Base-by-base conservation (phyloP, 371 early-diverging fungal species). In the Rhizomucor pusillus region DNA sequence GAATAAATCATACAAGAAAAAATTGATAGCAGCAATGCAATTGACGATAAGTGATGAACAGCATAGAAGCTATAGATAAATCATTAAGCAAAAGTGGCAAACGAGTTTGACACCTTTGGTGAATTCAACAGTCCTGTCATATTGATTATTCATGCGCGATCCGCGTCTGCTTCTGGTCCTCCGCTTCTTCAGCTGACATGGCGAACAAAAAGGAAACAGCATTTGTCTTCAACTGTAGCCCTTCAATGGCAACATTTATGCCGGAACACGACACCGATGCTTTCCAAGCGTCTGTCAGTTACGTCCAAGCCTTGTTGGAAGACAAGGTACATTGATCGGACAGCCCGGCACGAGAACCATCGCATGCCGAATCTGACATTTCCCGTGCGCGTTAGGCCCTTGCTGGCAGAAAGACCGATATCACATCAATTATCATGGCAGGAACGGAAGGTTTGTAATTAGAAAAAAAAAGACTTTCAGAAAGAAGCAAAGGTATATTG, bases 151-250 rank as follows among this genome's bases (percentile, higher is more conserved):
- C 29, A 29, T 29, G 29, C 29, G 29, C 29, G 29, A 29, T 29
- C 29, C 3, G 7, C 29, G 29, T 29, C 7, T n/a, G n/a, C n/a
- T 29, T 29, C 7, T 29, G 5, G 7, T 5, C 29, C 29, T 29
- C n/a, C n/a, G 29, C 29, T 7, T 29, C 7, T 29, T 29, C 7
- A 7, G 3, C 7, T 7, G 7, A 29, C 7, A 29, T 29, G 29
- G 29, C 29, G 29, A 29, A 29, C 29, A 59, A 88, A 84, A 80
- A 73, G 55, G 87, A 84, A 24, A 86, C 89, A 1, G 60, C 74
- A 19, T 81, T 74, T 54, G 62, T 87, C 43, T 55, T 89, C 24
- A 86, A 89, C 60, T 77, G 82, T 1, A 57, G 69, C 5, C 71
- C 75, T 20, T 68, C 79, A 1, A 82, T 86, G 77, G 61, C 65